These are phyloP conservation scores for Yamadazyma aaseri DNA, from an alignment of 1,139 yeast species.

Conservation along the genomic window DNA sequence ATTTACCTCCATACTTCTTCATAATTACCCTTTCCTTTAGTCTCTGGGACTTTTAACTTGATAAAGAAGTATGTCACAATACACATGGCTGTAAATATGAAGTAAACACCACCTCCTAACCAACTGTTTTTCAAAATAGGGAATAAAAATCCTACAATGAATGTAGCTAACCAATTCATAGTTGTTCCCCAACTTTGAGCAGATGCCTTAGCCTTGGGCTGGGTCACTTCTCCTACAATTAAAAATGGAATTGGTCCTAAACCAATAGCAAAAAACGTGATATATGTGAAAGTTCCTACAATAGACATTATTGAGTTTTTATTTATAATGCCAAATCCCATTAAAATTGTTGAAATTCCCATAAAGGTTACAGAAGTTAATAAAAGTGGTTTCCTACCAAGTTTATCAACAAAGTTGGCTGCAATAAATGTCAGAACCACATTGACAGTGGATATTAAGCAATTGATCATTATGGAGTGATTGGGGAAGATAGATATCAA, in stretches of 20 bases:
- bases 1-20: slow-evolving; percentile 55
- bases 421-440: slow-evolving; percentile 69
- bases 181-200: slow-evolving; percentile 94
- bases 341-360: slow-evolving; percentile 61
- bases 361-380: slow-evolving; percentile 64
- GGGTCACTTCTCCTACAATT: slow-evolving; percentile 85
- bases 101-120: slow-evolving; percentile 80
- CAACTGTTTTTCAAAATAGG: slow-evolving; percentile 61
- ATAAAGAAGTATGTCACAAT: slow-evolving; percentile 49
- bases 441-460: slow-evolving; percentile 71
- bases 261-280: slow-evolving; percentile 85
- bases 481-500: slow-evolving; percentile 67
- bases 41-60: slow-evolving; percentile 63
- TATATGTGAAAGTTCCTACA: slow-evolving; percentile 67
- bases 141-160: slow-evolving; percentile 74
- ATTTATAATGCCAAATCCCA: slow-evolving; percentile 64
- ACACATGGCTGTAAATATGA: slow-evolving; percentile 64
- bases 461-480: slow-evolving; percentile 67
- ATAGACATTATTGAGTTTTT: slow-evolving; percentile 55
- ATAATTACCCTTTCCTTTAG: slow-evolving; percentile 62
- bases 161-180: slow-evolving; percentile 89
- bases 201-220: slow-evolving; percentile 70
- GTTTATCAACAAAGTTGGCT: slow-evolving; percentile 68
- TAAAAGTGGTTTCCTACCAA: slow-evolving; percentile 77
- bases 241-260: slow-evolving; percentile 94